These are phyloP conservation scores for Linum lewisii DNA, from an alignment of 345 rosid genomes.

Conservation along the genomic window DNA sequence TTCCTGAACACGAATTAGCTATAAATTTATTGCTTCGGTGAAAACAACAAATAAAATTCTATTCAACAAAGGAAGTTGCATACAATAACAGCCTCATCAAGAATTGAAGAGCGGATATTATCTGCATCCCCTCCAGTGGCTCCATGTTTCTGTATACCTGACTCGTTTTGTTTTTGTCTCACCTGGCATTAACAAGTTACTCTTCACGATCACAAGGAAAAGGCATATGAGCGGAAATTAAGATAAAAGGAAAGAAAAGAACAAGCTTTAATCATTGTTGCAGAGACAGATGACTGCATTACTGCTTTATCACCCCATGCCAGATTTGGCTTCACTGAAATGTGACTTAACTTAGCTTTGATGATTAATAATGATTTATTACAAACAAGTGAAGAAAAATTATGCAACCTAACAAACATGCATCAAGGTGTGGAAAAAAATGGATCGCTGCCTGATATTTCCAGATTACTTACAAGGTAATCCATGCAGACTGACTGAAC, in stretches of 20 bases:
- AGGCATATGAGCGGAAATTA: not conserved
- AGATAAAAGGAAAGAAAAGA: not conserved
- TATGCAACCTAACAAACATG: not conserved
- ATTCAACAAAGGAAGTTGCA: constrained; percentile 18
- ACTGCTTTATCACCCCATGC: not conserved
- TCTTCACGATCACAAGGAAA: not conserved
- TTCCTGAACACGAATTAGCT: not conserved
- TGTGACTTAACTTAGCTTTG: not conserved
- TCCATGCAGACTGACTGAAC: constrained; percentile 71
- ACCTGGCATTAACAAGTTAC: constrained; percentile 36
- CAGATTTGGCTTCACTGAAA: not conserved
- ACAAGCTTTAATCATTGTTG: not conserved
- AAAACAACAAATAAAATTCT: not conserved
- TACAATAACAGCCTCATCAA: constrained; percentile 88
- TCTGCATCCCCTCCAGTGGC: constrained; percentile 59
- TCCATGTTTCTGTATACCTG: constrained; percentile 67
- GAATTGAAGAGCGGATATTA: constrained; percentile 59
- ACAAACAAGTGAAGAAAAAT: not conserved
- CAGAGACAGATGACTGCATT: not conserved
- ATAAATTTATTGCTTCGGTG: not conserved
- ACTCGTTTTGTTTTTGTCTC: constrained; percentile 47
- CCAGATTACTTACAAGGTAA: constrained; percentile 57
- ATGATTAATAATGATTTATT: too few relatives aligned
- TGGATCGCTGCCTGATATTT: not conserved
- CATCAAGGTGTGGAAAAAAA: not conserved